Evolutionary conservation across 139 green algal genomes (phyloP), one percentile per base, ranked within the genome.

Genomic region (Coccomyxa sp.): DNA sequence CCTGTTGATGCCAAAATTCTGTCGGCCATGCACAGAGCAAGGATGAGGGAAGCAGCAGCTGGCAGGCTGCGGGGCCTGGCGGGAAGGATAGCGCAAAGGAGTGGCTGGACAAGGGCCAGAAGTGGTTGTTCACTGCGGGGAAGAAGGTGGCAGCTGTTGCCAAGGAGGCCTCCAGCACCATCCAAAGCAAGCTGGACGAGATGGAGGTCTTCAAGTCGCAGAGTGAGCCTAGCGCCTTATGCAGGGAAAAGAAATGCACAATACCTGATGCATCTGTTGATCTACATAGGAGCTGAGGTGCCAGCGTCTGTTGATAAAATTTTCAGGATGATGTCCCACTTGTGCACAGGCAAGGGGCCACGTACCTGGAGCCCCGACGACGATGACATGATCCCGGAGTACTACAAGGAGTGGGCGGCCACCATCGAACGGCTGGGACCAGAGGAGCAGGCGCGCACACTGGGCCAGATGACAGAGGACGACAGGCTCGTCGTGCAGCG

Each of bases 401-500:
- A 82, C 58, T 84, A 79, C 58, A 63, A 82, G 30, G 68, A 87
- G 76, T 92, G 88, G 88, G 90, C 90, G 0, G 84, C 79, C 15
- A 85, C 88, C 78, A 81, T 92, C 13, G 68, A 77, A 14, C 79
- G 74, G 0, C 51, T 89, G 67, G 79, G 82, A 10, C 83, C 85
- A 15, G 59, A 76, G 12, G 78, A 60, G 51, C 85, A 81, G 21
- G 66, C 74, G 3, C 81, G 76, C 15, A 81, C 88, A 13, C 67
- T 93, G 71, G 85, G 38, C 11, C 82, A 84, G 10, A 83, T 93
- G 79, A 38, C 76, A 11, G 87, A 91, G 81, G 85, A 88, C 18
- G 90, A 93, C 76, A 45, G 88, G 1, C 74, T 90, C 28, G 76
- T 83, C 10, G 87, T 93, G 82, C 83, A 91, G 86, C 84, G 85